phyloP scores from a whole-genome alignment of 352 stramenopile genomes.

The Globisporangium iwayamae region DNA sequence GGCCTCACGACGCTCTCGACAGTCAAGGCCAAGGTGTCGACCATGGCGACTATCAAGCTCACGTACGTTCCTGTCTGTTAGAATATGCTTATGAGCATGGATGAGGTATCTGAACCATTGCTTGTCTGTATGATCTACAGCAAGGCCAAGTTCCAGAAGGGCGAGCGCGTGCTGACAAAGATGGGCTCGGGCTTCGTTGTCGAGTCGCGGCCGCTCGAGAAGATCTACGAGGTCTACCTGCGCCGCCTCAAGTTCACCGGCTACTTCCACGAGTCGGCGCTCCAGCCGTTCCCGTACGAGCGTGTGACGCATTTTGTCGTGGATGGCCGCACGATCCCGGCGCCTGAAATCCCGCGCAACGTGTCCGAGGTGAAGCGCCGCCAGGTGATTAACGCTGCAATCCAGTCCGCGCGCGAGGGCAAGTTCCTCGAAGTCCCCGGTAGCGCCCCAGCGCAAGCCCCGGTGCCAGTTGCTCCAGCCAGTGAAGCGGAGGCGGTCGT shows the following conservation, averaged over 20 bases:
- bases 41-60: constrained; percentile 70
- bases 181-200: constrained; percentile 81
- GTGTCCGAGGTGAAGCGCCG: constrained; percentile 63
- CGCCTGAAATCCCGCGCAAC: constrained; percentile 64
- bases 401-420: constrained; percentile 51
- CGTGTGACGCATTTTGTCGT: constrained; percentile 85
- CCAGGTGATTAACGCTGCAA: constrained; percentile 63
- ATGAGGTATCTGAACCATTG: background rate
- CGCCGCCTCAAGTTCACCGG: constrained; percentile 67
- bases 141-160: constrained; percentile 67
- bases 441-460: background rate
- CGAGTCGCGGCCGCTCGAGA: constrained; percentile 48
- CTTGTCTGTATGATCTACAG: constrained; percentile 23
- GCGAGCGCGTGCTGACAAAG: constrained; percentile 68
- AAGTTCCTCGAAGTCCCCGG: constrained; percentile 12
- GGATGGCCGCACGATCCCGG: constrained; percentile 62
- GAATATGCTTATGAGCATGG: background rate
- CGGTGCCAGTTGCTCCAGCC: background rate
- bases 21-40: constrained; percentile 64
- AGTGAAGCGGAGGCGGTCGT: background rate
- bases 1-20: constrained; percentile 54
- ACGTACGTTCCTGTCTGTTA: constrained; percentile 31
- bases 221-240: constrained; percentile 78
- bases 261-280: constrained; percentile 68
- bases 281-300: constrained; percentile 78